Percentiles rank a stretch among this genome's conserved stretches.
Conservation (phyloP, 768 basidiomycete genomes). For the Hygrophorus pudorinus region DNA sequence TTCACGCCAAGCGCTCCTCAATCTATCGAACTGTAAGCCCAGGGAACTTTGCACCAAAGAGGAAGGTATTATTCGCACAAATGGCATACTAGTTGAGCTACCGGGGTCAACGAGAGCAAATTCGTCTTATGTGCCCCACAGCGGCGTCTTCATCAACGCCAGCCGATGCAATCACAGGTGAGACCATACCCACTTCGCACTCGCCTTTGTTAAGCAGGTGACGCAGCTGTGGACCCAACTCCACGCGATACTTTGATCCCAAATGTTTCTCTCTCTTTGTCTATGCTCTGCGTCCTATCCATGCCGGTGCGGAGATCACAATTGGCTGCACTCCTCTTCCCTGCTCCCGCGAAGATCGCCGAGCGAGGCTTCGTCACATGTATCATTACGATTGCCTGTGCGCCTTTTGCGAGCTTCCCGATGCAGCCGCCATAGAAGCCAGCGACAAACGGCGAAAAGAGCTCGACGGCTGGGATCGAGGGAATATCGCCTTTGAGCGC, state of each 20-base stretch:
- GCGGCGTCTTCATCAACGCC: constrained; percentile 25
- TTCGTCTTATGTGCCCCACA: constrained; percentile 21
- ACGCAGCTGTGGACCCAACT: constrained; percentile 30
- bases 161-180: constrained; percentile 34
- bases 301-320: constrained; percentile 26
- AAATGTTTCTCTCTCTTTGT: constrained; percentile 22
- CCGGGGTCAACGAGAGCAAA: constrained; percentile 14
- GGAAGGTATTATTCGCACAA: constrained; percentile 22
- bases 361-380: constrained; percentile 11
- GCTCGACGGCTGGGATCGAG: constrained; percentile 18
- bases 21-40: constrained; percentile 15
- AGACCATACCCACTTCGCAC: background rate
- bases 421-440: constrained; percentile 6
- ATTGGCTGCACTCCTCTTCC: constrained; percentile 23
- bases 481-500: constrained; percentile 20
- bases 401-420: constrained; percentile 14
- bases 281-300: constrained; percentile 24
- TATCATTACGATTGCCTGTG: constrained; percentile 28
- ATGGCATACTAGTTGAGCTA: constrained; percentile 23
- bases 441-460: constrained; percentile 22
- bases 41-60: constrained; percentile 9
- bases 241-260: constrained; percentile 27
- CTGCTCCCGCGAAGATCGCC: constrained; percentile 14
- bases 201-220: background rate
- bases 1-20: constrained; percentile 18